Evolutionary conservation across 129 eudicot genomes (phyloP).

Genomic region (Arctium lappa): DNA sequence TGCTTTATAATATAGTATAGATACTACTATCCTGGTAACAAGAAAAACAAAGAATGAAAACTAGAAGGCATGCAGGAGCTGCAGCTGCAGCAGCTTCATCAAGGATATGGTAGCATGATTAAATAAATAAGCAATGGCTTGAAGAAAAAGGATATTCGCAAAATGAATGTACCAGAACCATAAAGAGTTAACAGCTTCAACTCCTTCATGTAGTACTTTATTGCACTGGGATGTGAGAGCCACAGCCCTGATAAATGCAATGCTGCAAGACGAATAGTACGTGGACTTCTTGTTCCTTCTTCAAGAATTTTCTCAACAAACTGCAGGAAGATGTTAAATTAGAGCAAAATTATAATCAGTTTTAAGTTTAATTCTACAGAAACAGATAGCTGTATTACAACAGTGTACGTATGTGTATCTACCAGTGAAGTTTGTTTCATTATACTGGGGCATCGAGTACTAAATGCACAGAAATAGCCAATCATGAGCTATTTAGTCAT

Average conservation of each 20-base stretch:
- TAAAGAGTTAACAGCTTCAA: conserved; percentile 76
- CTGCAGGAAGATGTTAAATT: conserved; percentile 38
- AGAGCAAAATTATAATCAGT: conserved; percentile 2
- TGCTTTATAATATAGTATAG: too few relatives aligned
- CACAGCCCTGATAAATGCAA: conserved; percentile 92
- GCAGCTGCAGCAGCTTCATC: conserved; percentile 6
- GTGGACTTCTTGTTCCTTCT: conserved; percentile 96
- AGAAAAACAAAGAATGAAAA: not conserved
- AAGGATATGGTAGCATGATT: not conserved
- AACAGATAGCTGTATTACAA: not conserved
- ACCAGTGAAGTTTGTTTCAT: not conserved
- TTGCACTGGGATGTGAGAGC: conserved; percentile 63
- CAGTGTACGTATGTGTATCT: not conserved
- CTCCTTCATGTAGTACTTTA: conserved; percentile 82
- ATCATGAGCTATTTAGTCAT: not conserved
- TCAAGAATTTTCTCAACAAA: conserved; percentile 79
- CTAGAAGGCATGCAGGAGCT: not conserved
- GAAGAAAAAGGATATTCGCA: not conserved
- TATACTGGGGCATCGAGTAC: not conserved
- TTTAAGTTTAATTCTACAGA: not conserved
- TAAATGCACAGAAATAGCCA: not conserved
- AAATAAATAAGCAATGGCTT: not conserved
- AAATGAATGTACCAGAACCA: conserved; percentile 76
- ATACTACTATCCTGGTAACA: not conserved
- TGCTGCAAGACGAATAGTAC: conserved; percentile 94